Evolutionary conservation across 2,329 filamentous ascomycete genomes (phyloP), one percentile per base, ranked within the genome.

Genomic region (Fusarium ambrosium): DNA sequence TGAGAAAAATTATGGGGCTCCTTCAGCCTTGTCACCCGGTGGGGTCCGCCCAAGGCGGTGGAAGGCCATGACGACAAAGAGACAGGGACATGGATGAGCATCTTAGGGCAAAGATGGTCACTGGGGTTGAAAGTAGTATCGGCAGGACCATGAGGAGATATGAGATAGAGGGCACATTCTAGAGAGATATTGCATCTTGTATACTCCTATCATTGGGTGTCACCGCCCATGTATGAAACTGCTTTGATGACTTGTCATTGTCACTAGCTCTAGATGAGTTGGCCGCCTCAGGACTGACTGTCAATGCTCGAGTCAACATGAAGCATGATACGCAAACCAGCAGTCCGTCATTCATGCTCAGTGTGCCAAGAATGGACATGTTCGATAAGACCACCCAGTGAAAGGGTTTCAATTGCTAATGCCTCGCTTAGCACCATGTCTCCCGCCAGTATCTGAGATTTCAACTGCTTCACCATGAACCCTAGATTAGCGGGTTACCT

Each of bases 1-100:
- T 65, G 53, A 43, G 59, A 55, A 61, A 62, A 63, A 59, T 24
- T 64, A 67, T 77, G 73, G 77, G 75, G 71, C 48, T 39, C 62
- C 66, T 36, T 68, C 74, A 78, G 72, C 77, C 75, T 79, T 65
- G 72, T 64, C 62, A 11, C 55, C 73, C 43, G 56, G 68, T 71
- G 73, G 69, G 61, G 65, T 43, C 34, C 34, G 37, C 61, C 71
- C 61, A 11, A 59, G 32, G 45, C 24, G 22, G 43, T 27, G 58
- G 37, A 64, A 62, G 39, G 53, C 65, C 72, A 74, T 74, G 72
- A 75, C 72, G 73, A 71, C 66, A 71, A 56, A 27, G 45, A 39
- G 34, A 63, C 66, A 76, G 61, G 66, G 20, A 36, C 24, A 56
- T 56, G 55, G 62, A 55, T 51, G 22, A 45, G 63, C 51, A 7